phyloP scores from a whole-genome alignment of 306 rosid genomes.

The Pyrus communis region DNA sequence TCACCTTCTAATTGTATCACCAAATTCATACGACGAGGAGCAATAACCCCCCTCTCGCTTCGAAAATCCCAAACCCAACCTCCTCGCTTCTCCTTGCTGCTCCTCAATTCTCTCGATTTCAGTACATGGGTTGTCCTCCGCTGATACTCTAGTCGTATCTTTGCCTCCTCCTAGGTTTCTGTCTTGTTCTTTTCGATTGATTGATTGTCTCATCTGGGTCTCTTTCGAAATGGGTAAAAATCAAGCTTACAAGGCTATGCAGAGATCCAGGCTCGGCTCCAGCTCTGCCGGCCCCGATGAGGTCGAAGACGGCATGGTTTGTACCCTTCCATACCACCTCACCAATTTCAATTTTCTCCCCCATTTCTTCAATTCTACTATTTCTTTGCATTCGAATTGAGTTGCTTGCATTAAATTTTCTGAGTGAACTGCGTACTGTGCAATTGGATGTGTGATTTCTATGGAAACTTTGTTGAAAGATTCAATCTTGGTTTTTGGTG shows the following conservation, averaged over 20 bases:
- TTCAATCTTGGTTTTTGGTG: not conserved
- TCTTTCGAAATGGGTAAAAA: constrained; percentile 73
- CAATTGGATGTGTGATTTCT: not conserved
- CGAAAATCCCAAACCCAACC: not conserved
- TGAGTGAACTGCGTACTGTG: not conserved
- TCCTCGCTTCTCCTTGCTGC: not conserved
- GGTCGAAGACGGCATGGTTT: constrained; percentile 99
- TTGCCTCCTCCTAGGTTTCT: not conserved
- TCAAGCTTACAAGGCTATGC: constrained; percentile 99
- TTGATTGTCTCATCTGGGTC: not conserved
- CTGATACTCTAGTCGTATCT: not conserved
- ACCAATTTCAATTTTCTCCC: not conserved
- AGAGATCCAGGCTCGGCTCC: constrained; percentile 84
- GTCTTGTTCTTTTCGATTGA: not conserved
- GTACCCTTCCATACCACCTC: constrained; percentile 78
- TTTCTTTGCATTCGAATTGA: not conserved
- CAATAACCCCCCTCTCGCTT: not conserved
- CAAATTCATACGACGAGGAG: not conserved
- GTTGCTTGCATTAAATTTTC: not conserved
- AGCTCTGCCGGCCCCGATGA: constrained; percentile 84
- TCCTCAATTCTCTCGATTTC: not conserved
- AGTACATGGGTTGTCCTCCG: not conserved
- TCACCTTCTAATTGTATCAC: not conserved
- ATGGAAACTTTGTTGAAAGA: not conserved
- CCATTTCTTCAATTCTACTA: not conserved